Conservation (phyloP, 2,329 filamentous ascomycete species). For the Esteya vermicola region DNA sequence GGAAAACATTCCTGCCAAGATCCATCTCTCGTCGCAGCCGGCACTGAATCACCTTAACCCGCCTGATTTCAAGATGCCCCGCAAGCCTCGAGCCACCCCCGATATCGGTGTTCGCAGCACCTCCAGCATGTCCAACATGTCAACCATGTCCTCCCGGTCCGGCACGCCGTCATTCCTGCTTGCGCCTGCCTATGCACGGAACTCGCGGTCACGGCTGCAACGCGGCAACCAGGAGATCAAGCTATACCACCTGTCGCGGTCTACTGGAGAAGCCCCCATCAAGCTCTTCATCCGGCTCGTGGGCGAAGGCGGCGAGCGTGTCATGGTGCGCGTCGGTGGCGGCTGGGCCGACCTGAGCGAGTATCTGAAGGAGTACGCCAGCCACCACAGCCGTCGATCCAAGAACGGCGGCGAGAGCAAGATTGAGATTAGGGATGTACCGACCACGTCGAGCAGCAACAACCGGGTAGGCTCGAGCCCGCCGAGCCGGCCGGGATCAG, state of each 20-base stretch:
- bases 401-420: constrained; percentile 30
- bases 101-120: too few species aligned
- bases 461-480: constrained; percentile 18
- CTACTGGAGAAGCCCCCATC: constrained; percentile 73
- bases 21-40: constrained; percentile 51
- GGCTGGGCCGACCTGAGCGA: constrained; percentile 97
- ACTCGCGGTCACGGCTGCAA: constrained; percentile 28
- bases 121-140: constrained; percentile 29
- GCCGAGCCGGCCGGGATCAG: constrained; percentile 20
- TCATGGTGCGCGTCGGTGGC: constrained; percentile 95
- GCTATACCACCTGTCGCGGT: constrained; percentile 79
- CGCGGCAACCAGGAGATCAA: constrained; percentile 62
- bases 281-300: constrained; percentile 91
- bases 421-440: constrained; percentile 40
- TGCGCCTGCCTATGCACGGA: constrained; percentile 42
- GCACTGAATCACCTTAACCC: constrained; percentile 39
- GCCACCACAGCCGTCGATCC: constrained; percentile 71
- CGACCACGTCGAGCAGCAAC: neutral
- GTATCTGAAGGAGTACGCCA: constrained; percentile 85
- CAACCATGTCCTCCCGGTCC: constrained; percentile 39
- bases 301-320: constrained; percentile 75
- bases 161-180: constrained; percentile 55
- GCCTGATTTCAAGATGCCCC: constrained; percentile 38
- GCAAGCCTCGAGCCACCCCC: constrained; percentile 16
- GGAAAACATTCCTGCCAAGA: constrained; percentile 62